Base-by-base conservation (phyloP, 73 alveolate species). In the Paramecium primaurelia region DNA sequence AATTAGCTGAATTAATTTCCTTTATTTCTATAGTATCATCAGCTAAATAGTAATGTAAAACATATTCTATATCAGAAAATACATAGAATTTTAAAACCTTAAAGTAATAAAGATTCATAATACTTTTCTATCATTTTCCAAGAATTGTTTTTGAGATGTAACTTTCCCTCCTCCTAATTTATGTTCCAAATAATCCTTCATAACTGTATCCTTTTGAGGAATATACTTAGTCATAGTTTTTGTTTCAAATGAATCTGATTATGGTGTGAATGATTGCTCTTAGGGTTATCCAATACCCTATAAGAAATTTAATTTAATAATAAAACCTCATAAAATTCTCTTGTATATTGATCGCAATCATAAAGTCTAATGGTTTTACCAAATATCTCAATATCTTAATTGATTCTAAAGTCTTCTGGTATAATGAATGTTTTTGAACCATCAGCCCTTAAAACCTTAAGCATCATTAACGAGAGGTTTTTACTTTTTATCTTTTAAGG, bases 11-110 rank as follows among this genome's bases (percentile, higher is more conserved):
- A 93, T 97, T 97, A 40, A 95, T 96, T 92, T 97, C 99, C 68
- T 96, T 92, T 64, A 97, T 97, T 90, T 97, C 99, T 38, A 97
- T 93, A 22, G 99, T 97, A 59, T 97, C 99, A 93, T 97, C 99
- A 88, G 99, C 99, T 59, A 97, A 86, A 92, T 95, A 97, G 92
- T 96, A 97, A 94, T 97, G 98, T 85, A 97, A 73, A 84, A 95
- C 93, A 95, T 87, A 97, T 22, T 95, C 95, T 22, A 97, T 98
- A 45, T 96, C 99, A 69, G 94, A 89, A 64, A 73, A 88, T 11
- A 95, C 94, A 73, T 87, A 97, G 95, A 95, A 97, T 83, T 98
- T 94, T 14, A 97, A 85, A 26, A 80, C 91, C 91, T 80, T 40
- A 10, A 12, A 0, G 2, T 4, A 2, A 22, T 5, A 80, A 20